phyloP scores from a whole-genome alignment of 441 rosid genomes.

The Breynia disticha region DNA sequence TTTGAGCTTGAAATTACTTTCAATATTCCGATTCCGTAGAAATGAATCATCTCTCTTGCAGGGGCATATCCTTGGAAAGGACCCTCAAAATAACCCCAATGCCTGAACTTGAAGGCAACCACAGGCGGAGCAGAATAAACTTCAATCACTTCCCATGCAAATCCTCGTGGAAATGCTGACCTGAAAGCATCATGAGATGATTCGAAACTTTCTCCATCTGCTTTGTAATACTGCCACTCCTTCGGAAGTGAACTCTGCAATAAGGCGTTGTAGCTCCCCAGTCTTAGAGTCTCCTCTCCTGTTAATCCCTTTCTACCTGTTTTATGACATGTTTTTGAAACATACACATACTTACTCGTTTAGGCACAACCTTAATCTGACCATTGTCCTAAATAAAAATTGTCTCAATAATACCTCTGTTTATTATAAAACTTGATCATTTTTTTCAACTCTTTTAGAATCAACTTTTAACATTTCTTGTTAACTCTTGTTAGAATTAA shows the following conservation, averaged over 20 bases:
- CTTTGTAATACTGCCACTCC: constrained; percentile 47
- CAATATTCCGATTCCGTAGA: constrained; percentile 40
- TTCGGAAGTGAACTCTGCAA: constrained; percentile 52
- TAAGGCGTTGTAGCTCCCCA: constrained; percentile 65
- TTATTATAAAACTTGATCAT: no score
- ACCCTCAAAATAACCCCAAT: constrained; percentile 86
- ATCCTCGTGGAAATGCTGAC: constrained; percentile 68
- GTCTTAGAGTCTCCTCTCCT: constrained; percentile 48
- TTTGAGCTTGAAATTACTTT: constrained; percentile 24
- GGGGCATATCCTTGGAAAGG: constrained; percentile 63
- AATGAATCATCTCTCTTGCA: constrained; percentile 45
- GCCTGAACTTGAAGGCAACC: constrained; percentile 65
- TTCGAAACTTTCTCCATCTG: constrained; percentile 60
- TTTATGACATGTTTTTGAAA: no score
- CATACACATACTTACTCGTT: no score
- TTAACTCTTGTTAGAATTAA: no score
- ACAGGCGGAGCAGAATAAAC: constrained; percentile 59
- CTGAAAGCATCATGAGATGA: constrained; percentile 56
- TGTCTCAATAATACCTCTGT: no score
- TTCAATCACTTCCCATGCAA: constrained; percentile 61
- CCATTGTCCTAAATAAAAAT: no score
- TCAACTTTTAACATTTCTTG: no score
- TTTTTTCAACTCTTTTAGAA: no score
- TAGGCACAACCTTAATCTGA: no score
- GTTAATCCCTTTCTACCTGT: constrained; percentile 56